A percentile compares a stretch with the other conserved stretches of the same genome.
phyloP scores from a whole-genome alignment of 495 filamentous ascomycete genomes.

The Aspergillus cristatus region DNA sequence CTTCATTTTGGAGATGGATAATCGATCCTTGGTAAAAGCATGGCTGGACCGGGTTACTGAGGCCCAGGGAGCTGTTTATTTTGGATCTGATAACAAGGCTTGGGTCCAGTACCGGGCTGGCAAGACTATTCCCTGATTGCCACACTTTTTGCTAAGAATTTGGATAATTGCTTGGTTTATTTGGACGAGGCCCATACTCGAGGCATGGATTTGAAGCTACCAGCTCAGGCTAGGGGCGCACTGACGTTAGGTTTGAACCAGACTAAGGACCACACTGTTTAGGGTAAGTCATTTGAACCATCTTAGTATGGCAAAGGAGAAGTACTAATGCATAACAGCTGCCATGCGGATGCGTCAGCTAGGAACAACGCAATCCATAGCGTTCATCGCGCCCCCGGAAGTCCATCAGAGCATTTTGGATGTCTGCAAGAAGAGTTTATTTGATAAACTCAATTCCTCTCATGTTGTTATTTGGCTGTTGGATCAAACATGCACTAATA shows the following conservation, averaged over 20 bases:
- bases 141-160: conserved; percentile 49
- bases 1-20: conserved; percentile 55
- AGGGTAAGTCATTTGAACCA: conserved; percentile 52
- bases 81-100: conserved; percentile 38
- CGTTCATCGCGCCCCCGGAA: conserved; percentile 41
- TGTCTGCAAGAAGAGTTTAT: conserved; percentile 1
- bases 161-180: conserved; percentile 57
- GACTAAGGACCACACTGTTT: conserved; percentile 62
- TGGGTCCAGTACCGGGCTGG: conserved; percentile 37
- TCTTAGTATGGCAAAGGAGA: conserved; percentile 6
- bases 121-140: conserved; percentile 37
- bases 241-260: conserved; percentile 57
- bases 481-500: conserved; percentile 48
- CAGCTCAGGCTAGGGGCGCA: conserved; percentile 46
- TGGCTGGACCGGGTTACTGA: conserved; percentile 39
- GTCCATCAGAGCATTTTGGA: conserved; percentile 40
- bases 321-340: conserved; percentile 27
- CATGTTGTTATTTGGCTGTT: conserved; percentile 54
- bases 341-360: conserved; percentile 59
- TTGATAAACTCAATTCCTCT: conserved; percentile 22
- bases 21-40: conserved; percentile 30
- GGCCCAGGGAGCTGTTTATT: conserved; percentile 46
- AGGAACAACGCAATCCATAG: conserved; percentile 47
- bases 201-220: conserved; percentile 64
- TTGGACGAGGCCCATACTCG: conserved; percentile 68